A percentile compares a stretch with the other conserved stretches of the same genome.
Evolutionary conservation across 805 yeast species (phyloP).

Genomic region (Komagataella kurtzmanii): DNA sequence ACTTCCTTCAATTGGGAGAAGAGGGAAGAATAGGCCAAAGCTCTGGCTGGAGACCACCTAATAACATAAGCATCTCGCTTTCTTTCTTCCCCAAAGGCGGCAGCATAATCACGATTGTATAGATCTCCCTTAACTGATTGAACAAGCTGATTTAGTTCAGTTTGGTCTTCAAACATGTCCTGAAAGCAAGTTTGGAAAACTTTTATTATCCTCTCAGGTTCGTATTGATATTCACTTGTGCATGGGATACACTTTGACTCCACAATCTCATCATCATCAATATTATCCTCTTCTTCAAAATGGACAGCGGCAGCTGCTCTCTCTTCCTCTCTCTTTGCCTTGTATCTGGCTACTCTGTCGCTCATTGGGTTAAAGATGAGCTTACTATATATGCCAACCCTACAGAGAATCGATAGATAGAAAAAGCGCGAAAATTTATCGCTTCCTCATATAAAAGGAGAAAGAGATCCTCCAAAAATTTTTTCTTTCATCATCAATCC

Average conservation of each 20-base stretch:
- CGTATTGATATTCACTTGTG: conserved; percentile 17
- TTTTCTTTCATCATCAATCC: conserved; percentile 24
- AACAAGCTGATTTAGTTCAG: conserved; percentile 26
- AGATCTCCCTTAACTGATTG: conserved; percentile 62
- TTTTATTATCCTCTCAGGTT: conserved; percentile 21
- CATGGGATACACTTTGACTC: conserved; percentile 16
- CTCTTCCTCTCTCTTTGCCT: conserved; percentile 9
- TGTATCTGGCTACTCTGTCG: conserved; percentile 19
- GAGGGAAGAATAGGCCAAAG: conserved; percentile 59
- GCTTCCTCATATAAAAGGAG: background rate
- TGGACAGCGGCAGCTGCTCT: conserved; percentile 2
- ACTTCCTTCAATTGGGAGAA: conserved; percentile 26
- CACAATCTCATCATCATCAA: conserved; percentile 1
- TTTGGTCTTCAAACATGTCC: conserved; percentile 18
- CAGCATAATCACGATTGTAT: conserved; percentile 53
- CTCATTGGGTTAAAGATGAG: conserved; percentile 11
- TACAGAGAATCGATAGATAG: background rate
- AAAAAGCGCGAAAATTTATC: background rate
- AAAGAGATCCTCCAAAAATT: background rate
- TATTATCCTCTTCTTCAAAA: background rate
- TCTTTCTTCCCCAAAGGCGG: conserved; percentile 51
- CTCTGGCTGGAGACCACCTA: conserved; percentile 80
- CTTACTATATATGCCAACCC: background rate
- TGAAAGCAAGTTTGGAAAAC: conserved; percentile 21
- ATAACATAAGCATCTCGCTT: conserved; percentile 68